These are phyloP conservation scores for Juglanconis juglandina DNA, from an alignment of 2,329 filamentous ascomycete species.

Conservation along the genomic window DNA sequence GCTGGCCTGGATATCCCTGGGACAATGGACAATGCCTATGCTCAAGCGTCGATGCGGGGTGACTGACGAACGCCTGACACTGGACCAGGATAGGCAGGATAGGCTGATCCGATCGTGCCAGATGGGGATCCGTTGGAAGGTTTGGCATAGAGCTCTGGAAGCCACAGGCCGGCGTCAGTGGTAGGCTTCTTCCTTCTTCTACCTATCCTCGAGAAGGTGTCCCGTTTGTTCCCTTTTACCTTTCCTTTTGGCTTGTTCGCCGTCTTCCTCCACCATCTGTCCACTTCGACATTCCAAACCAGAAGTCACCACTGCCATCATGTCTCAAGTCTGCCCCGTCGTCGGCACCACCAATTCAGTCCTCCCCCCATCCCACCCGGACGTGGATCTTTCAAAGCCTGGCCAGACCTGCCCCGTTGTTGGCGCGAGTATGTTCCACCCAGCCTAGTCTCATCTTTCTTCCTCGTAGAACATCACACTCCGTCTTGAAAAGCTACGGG, in stretches of 20 bases:
- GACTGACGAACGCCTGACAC: not conserved
- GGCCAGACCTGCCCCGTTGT: slow-evolving; percentile 40
- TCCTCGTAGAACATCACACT: too few species aligned
- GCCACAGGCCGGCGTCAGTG: not conserved
- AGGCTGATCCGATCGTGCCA: not conserved
- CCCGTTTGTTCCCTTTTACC: not conserved
- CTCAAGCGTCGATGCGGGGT: not conserved
- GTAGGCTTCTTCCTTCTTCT: not conserved
- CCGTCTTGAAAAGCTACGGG: too few species aligned
- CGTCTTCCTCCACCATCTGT: not conserved
- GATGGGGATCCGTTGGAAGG: not conserved
- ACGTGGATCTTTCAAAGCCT: slow-evolving; percentile 37
- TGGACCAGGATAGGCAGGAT: not conserved
- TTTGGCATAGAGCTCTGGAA: not conserved
- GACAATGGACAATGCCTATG: not conserved
- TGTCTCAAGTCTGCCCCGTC: slow-evolving; percentile 35
- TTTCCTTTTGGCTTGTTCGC: not conserved
- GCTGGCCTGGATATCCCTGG: too few species aligned
- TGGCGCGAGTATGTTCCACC: slow-evolving; percentile 27
- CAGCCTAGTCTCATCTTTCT: not conserved
- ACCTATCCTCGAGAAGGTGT: not conserved
- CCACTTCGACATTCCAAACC: not conserved
- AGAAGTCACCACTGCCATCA: not conserved
- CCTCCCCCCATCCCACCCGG: slow-evolving; percentile 36
- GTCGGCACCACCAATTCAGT: slow-evolving; percentile 40